Conservation (phyloP, 2,329 filamentous ascomycete species). For the Trichophyton schoenleinii region DNA sequence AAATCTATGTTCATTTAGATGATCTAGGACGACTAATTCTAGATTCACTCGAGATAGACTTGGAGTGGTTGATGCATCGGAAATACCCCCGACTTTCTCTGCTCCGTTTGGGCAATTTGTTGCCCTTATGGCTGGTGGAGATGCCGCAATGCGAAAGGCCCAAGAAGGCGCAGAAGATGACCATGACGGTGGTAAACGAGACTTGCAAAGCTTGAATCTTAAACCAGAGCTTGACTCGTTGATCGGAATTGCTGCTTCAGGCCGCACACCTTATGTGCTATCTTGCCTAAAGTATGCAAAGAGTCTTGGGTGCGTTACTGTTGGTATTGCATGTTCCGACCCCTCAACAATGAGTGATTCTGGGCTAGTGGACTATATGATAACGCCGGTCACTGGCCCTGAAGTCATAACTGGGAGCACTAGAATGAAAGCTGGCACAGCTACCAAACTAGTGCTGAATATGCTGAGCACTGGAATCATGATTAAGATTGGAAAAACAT, state of each 20-base stretch:
- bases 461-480: conserved; percentile 35
- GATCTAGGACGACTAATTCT: neutral
- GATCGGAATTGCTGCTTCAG: conserved; percentile 34
- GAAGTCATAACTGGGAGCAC: conserved; percentile 38
- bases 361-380: conserved; percentile 22
- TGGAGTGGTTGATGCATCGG: conserved; percentile 32
- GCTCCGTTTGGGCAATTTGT: conserved; percentile 30
- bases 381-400: conserved; percentile 31
- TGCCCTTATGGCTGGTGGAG: conserved; percentile 32
- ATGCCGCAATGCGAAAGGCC: conserved; percentile 29
- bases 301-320: conserved; percentile 24
- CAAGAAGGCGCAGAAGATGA: conserved; percentile 35
- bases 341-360: conserved; percentile 23
- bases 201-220: conserved; percentile 22
- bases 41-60: conserved; percentile 18
- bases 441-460: conserved; percentile 35
- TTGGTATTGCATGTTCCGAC: conserved; percentile 29
- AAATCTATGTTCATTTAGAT: neutral
- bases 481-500: conserved; percentile 33
- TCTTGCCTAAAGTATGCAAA: conserved; percentile 28
- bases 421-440: conserved; percentile 35
- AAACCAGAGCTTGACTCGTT: conserved; percentile 25
- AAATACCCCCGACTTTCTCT: conserved; percentile 33
- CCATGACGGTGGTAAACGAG: conserved; percentile 19
- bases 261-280: conserved; percentile 33